A percentile compares a stretch with the other conserved stretches of the same genome.
These are phyloP conservation scores for Epichloe bromicola DNA, from an alignment of 2,329 filamentous ascomycete species.

Conservation along the genomic window DNA sequence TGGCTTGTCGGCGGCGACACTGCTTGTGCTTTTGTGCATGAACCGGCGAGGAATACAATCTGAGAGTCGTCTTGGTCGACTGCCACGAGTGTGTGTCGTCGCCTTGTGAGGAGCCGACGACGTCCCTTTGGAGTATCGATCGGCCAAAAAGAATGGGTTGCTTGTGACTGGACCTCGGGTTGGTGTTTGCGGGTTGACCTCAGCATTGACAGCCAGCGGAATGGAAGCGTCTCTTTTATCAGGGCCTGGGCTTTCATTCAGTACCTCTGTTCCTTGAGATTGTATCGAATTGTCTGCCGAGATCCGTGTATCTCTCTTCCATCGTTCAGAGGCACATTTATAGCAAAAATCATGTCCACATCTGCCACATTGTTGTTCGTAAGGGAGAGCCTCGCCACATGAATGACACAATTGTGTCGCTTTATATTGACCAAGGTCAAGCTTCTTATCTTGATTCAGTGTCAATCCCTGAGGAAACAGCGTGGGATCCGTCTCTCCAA, in stretches of 20 bases:
- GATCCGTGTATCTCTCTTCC: neutral
- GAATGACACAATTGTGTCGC: constrained; percentile 33
- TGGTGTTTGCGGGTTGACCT: neutral
- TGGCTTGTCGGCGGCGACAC: constrained; percentile 9
- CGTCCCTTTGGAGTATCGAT: constrained; percentile 12
- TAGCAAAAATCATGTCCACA: constrained; percentile 39
- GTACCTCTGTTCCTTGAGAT: neutral
- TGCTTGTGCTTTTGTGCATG: constrained; percentile 6
- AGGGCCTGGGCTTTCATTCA: neutral
- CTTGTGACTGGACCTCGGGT: constrained; percentile 11
- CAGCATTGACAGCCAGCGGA: too few relatives aligned
- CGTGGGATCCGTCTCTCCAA: constrained; percentile 15
- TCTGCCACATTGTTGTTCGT: constrained; percentile 27
- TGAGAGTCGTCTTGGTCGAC: constrained; percentile 12
- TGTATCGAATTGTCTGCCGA: neutral
- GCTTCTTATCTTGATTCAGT: constrained; percentile 21
- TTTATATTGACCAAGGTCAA: constrained; percentile 12
- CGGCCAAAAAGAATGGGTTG: constrained; percentile 21
- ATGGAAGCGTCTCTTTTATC: too few relatives aligned
- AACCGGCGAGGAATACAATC: constrained; percentile 17
- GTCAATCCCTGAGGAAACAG: constrained; percentile 31
- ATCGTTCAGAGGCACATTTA: constrained; percentile 29
- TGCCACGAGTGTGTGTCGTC: constrained; percentile 9
- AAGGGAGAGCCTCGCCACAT: constrained; percentile 29
- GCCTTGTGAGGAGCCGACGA: constrained; percentile 12